Base-by-base conservation (phyloP, 495 filamentous ascomycete species). In the Parathielavia hyrcaniae region DNA sequence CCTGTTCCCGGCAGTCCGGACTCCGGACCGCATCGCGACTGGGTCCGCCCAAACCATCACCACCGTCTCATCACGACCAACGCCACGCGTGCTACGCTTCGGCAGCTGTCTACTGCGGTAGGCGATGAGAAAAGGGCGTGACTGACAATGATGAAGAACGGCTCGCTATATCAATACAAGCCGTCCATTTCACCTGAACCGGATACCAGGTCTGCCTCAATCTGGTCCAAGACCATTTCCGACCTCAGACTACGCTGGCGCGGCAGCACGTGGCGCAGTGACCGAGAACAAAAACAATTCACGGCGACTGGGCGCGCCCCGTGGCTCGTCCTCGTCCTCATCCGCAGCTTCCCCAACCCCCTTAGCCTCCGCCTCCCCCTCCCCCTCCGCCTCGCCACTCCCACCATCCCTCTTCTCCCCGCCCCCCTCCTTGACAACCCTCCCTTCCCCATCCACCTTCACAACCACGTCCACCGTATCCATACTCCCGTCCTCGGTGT, bases 401-500 rank as follows among this genome's bases (percentile, higher is more conserved):
- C 52, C 30, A 0, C 4, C 55, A 17, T 59, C 52, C 32, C 43
- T 17, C 35, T 56, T 34, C 26, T 41, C 41, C 20, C 20, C 52
- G 13, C 34, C 36, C 4, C 53, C 35, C 35, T 65, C 61, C 32
- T 55, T 55, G 36, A 67, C 59, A 11, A 66, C 57, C 14, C 59
- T 48, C 23, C 9, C 61, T n/a, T 61, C 51, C 9, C 14, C 59
- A 52, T 69, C 67, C 30, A 68, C 55, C 19, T 75, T 73, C 0
- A 79, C 74, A n/a, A 79, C 67, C 20, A 75, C 75, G 49, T 79
- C 76, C 38, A 67, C 64, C 0, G 67, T 73, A 53, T 79, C 78
- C 36, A 81, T 49, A 39, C 70, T 75, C n/a, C 78, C 77, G 54
- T 83, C 85, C 63, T 97, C 93, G 7, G 81, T 87, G 64, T 90